These are phyloP conservation scores for Farysia itapuensis DNA, from an alignment of 1,284 basidiomycete genomes.

Conservation along the genomic window DNA sequence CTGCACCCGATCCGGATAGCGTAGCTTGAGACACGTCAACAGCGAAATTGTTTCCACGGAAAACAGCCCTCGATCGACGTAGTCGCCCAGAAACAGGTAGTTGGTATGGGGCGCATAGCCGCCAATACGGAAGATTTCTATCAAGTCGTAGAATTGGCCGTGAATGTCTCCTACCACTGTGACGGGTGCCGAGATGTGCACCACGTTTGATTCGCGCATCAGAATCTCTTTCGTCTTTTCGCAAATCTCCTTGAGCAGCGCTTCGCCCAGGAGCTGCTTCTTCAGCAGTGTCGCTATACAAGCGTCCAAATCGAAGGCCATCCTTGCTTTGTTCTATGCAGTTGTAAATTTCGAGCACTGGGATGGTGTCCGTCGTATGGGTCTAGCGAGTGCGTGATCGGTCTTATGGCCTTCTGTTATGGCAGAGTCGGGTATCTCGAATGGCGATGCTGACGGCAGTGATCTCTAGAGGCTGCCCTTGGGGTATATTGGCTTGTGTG, in stretches of 20 bases:
- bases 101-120: slow-evolving; percentile 95
- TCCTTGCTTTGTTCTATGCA: slow-evolving; percentile 3
- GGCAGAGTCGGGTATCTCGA: too few relatives aligned
- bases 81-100: slow-evolving; percentile 84
- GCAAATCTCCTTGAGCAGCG: slow-evolving; percentile 58
- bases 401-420: too few relatives aligned
- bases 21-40: slow-evolving; percentile 90
- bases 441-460: too few relatives aligned
- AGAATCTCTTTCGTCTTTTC: slow-evolving; percentile 68
- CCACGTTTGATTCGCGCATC: slow-evolving; percentile 98
- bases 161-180: slow-evolving; percentile 99
- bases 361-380: too few relatives aligned
- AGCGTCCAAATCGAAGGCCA: slow-evolving; percentile 58
- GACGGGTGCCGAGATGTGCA: slow-evolving; percentile 95
- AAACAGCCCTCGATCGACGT: slow-evolving; percentile 95
- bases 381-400: too few relatives aligned
- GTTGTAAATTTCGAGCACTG: too few relatives aligned
- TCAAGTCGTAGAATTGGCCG: slow-evolving; percentile 96
- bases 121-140: slow-evolving; percentile 98
- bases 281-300: slow-evolving; percentile 57
- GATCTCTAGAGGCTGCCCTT: too few relatives aligned
- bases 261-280: slow-evolving; percentile 58
- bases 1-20: slow-evolving; percentile 95
- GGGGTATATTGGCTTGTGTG: too few relatives aligned
- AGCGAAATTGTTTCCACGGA: slow-evolving; percentile 98